Base-by-base conservation (phyloP, 129 eudicot species). In the Tagetes patula region DNA sequence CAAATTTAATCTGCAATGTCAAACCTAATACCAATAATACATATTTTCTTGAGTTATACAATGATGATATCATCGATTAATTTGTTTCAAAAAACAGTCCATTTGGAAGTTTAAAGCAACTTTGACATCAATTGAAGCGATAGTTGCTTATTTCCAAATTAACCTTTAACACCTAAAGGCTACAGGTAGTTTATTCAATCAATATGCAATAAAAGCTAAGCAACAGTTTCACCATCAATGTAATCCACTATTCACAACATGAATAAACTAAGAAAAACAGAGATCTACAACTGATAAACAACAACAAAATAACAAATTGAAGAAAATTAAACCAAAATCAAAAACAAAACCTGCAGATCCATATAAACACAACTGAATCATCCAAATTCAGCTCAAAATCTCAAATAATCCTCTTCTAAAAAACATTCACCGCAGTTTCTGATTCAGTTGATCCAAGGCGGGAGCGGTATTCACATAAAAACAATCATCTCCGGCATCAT, bases 401-500 rank as follows among this genome's bases (percentile, higher is more conserved):
- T 33, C 45, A 61, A 61, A 14, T 4, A 55, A n/a, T n/a, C 67
- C 20, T 60, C 74, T 45, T 67, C 74, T 5, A 1, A 42, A n/a
- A 48, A 10, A 1, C 73, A 68, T 75, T 82, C 81, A 79, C 85
- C 20, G 75, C 71, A 61, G 85, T 70, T 82, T 85, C 89, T 79
- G 82, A 87, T 87, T 87, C 92, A 87, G 85, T 85, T 85, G 89
- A 85, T 87, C 86, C 89, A 87, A 84, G 89, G 87, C 89, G 93
- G 93, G 93, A 82, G 67, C 65, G 61, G 58, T 41, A 76, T 11
- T 61, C 70, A 84, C 74, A 76, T 30, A 13, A 61, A 5, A 75
- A 58, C 75, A 53, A 63, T 60, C 31, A 48, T 55, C 70, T 43
- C 64, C 63, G 6, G 40, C 47, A 10, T 1, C 43, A 37, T 31